A percentile compares a stretch with the other conserved stretches of the same genome.
Evolutionary conservation across 2,329 filamentous ascomycete genomes (phyloP).

Genomic region (Helotiales sp.): DNA sequence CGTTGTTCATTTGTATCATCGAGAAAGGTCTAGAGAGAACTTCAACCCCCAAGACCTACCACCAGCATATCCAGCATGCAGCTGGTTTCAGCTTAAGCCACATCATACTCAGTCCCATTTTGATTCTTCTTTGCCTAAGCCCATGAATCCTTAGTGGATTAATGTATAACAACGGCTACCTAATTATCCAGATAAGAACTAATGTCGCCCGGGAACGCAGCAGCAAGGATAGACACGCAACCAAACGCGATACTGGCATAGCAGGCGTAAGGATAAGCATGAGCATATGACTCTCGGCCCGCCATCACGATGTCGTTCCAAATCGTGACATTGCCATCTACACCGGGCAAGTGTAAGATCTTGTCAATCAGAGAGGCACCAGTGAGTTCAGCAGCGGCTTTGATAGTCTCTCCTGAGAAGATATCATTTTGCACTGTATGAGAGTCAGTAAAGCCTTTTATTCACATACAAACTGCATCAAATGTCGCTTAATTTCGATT

Average conservation of each 20-base stretch:
- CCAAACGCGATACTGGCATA: constrained; percentile 68
- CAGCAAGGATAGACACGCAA: constrained; percentile 57
- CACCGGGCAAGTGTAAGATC: constrained; percentile 55
- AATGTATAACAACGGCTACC: constrained; percentile 53
- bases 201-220: constrained; percentile 64
- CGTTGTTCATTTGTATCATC: neutral
- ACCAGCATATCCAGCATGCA: neutral
- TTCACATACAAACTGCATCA: neutral
- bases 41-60: neutral
- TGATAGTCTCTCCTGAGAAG: constrained; percentile 49
- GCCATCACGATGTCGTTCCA: constrained; percentile 59
- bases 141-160: neutral
- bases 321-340: constrained; percentile 54
- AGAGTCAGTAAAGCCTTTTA: neutral
- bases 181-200: constrained; percentile 62
- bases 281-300: constrained; percentile 60
- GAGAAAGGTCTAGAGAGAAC: neutral
- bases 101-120: too few species aligned
- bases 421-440: constrained; percentile 30
- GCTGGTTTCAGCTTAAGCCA: too few species aligned
- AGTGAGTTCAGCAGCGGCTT: constrained; percentile 57
- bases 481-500: neutral
- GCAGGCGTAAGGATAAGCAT: constrained; percentile 66
- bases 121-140: neutral
- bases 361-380: constrained; percentile 55